Evolutionary conservation across 345 rosid species (phyloP).

Genomic region (Erysimum cheiranthoides): DNA sequence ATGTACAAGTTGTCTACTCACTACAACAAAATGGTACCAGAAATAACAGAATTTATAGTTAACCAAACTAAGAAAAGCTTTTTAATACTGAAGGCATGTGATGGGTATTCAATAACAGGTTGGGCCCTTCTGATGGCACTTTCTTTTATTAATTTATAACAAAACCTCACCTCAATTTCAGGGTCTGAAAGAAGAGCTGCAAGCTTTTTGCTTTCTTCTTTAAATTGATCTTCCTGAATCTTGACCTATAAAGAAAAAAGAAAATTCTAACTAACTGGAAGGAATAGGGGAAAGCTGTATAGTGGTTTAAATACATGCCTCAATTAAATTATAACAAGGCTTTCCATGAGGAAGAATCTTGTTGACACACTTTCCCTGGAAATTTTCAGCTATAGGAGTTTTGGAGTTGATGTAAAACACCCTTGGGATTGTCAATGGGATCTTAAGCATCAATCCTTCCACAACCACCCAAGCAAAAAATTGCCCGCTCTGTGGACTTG

Average conservation of each 20-base stretch:
- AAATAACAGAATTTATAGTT: slow-evolving; percentile 11
- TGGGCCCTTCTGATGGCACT: slow-evolving; percentile 29
- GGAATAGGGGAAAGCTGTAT: slow-evolving; percentile 23
- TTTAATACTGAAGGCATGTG: neutral
- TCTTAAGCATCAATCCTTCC: slow-evolving; percentile 90
- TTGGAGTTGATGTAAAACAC: slow-evolving; percentile 84
- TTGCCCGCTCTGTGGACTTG: slow-evolving; percentile 62
- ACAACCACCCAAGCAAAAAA: slow-evolving; percentile 91
- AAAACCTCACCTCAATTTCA: slow-evolving; percentile 77
- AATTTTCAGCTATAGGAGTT: slow-evolving; percentile 61
- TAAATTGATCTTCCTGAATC: slow-evolving; percentile 74
- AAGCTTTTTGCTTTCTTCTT: slow-evolving; percentile 71
- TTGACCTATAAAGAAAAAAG: slow-evolving; percentile 54
- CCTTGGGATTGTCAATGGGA: slow-evolving; percentile 79
- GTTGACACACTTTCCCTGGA: slow-evolving; percentile 84
- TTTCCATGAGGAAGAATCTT: slow-evolving; percentile 89
- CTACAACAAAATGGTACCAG: slow-evolving; percentile 20
- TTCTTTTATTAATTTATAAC: neutral
- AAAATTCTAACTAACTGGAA: slow-evolving; percentile 29
- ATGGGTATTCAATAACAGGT: slow-evolving; percentile 21
- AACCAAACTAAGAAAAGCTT: slow-evolving; percentile 5
- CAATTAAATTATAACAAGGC: slow-evolving; percentile 70
- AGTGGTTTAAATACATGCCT: slow-evolving; percentile 56
- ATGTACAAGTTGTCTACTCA: slow-evolving; percentile 25
- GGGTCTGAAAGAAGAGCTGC: slow-evolving; percentile 94